Evolutionary conservation across 2,329 filamentous ascomycete species (phyloP).

Genomic region (Dryadomyces quercivorus): DNA sequence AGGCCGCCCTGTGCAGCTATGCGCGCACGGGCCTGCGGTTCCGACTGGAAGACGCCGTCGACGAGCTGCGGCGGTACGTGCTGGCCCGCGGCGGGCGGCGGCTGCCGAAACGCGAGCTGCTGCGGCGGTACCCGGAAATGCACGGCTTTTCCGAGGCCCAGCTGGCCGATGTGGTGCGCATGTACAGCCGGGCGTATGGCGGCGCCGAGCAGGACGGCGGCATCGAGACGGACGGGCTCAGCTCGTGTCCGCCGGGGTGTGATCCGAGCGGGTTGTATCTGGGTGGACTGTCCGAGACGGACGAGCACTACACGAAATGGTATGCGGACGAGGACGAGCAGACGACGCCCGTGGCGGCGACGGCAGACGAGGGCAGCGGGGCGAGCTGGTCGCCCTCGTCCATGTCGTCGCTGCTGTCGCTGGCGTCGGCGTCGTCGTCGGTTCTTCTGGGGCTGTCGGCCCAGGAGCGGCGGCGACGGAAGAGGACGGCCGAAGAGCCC

Average conservation of each 20-base stretch:
- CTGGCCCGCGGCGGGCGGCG: slow-evolving; percentile 35
- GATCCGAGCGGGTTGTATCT: slow-evolving; percentile 6
- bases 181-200: slow-evolving; percentile 45
- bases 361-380: neutral
- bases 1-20: slow-evolving; percentile 46
- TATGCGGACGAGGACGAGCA: neutral
- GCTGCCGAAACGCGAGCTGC: slow-evolving; percentile 37
- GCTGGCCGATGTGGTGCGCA: slow-evolving; percentile 39
- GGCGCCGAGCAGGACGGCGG: slow-evolving; percentile 32
- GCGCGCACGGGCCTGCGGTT: slow-evolving; percentile 29
- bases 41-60: slow-evolving; percentile 47
- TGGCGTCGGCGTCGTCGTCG: neutral
- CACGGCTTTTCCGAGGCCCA: slow-evolving; percentile 31
- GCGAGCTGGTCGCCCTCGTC: neutral
- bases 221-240: slow-evolving; percentile 28
- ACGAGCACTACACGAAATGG: neutral
- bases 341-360: neutral
- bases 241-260: slow-evolving; percentile 10
- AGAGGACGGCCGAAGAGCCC: neutral
- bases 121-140: slow-evolving; percentile 41
- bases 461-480: neutral
- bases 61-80: slow-evolving; percentile 48
- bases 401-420: neutral
- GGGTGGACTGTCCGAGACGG: neutral
- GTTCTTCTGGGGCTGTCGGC: neutral